Evolutionary conservation across 768 basidiomycete genomes (phyloP), one percentile per base, ranked within the genome.

Genomic region (Pleurotus ostreatus): DNA sequence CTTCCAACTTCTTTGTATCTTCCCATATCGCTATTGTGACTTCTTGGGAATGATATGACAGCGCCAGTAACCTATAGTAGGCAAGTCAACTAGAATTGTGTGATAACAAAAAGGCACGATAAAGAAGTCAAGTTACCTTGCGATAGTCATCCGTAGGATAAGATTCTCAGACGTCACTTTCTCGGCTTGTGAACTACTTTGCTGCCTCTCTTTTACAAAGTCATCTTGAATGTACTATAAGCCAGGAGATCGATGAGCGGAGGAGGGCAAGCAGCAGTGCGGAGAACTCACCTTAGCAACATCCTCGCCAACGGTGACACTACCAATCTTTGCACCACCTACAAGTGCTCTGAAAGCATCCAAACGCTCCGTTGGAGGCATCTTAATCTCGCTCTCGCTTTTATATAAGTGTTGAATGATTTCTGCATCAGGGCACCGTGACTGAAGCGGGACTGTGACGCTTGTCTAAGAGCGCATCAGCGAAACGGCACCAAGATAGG

Each of bases 211-310:
- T 11, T 68, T 66, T 5, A 81, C 87, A 63, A 92, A 93, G 55
- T 91, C 88, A 4, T 85, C 78, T 74, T 91, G 86, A 37, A 93
- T 86, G 61, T 85, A 74, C 90, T 92, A 51, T 6, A 57, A 23
- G 55, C 44, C 34, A 18, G 23, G 13, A 43, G 13, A 34, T 20
- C 41, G 56, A 34, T 23, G 5, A 18, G 16, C 34, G 37, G 38
- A 38, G n/a, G 37, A n/a, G 7, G 15, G 12, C n/a, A 47, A 45
- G 40, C 57, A 47, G 47, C 26, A 37, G n/a, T 13, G 18, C 18
- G 26, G 46, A 26, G 23, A 13, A 60, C 68, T 37, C 59, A 88
- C 90, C 74, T 85, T 75, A n/a, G 85, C 85, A 3, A 82, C 76
- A 11, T 70, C 66, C 34, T 84, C 79, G 4, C 74, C 70, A 20